A percentile compares a stretch with the other conserved stretches of the same genome.
Conservation (phyloP, 2,329 filamentous ascomycete species). For the Aspergillus tanneri region DNA sequence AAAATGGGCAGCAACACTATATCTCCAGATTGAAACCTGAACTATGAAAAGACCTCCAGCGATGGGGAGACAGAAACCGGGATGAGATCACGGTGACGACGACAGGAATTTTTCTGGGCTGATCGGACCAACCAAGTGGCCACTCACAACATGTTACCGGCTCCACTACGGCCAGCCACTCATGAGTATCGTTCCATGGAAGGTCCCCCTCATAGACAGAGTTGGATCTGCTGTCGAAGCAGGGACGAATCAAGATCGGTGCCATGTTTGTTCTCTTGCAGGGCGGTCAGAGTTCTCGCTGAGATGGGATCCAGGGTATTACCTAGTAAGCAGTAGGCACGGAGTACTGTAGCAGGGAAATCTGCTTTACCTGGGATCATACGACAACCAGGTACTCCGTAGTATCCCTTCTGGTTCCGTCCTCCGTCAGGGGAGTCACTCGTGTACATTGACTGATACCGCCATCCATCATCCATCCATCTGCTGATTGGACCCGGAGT, state of each 20-base stretch:
- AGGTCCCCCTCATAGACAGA: background rate
- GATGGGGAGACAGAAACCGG: slow-evolving; percentile 9
- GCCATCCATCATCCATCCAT: background rate
- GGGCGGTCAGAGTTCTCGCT: slow-evolving; percentile 14
- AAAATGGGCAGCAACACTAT: too few species aligned
- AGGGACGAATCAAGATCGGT: slow-evolving; percentile 12
- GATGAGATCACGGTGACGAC: slow-evolving; percentile 44
- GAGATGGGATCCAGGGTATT: too few species aligned
- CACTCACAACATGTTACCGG: slow-evolving; percentile 18
- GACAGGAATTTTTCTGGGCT: slow-evolving; percentile 31
- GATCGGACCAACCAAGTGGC: slow-evolving; percentile 26
- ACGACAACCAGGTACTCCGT: too few species aligned
- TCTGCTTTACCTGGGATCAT: too few species aligned
- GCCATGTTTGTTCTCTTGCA: slow-evolving; percentile 7
- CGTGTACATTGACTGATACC: background rate
- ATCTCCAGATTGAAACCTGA: too few species aligned
- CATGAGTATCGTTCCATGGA: slow-evolving; percentile 15
- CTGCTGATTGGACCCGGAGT: background rate
- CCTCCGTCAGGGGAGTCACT: too few species aligned
- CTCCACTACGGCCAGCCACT: slow-evolving; percentile 20
- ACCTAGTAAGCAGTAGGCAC: too few species aligned
- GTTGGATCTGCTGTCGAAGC: slow-evolving; percentile 9
- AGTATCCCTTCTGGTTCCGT: too few species aligned
- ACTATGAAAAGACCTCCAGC: background rate
- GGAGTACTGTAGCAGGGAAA: too few species aligned